Base-by-base conservation (phyloP, 768 basidiomycete species). In the Tylopilus vinaceipallidus region DNA sequence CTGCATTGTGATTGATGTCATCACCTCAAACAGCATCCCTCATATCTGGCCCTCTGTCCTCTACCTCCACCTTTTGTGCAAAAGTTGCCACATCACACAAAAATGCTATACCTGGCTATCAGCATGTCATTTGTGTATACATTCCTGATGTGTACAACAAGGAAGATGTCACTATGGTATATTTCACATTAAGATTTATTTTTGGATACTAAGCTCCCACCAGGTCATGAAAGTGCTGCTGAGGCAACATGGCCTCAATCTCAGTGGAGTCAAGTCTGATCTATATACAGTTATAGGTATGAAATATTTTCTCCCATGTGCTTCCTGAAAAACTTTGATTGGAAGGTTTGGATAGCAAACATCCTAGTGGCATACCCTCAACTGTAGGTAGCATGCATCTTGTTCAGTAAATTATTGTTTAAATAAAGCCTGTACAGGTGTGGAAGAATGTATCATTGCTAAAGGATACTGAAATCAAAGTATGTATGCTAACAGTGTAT, bases 321-420 rank as follows among this genome's bases (percentile, higher is more conserved):
- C 29, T 12, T 1, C 5, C 24, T 35, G 4, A 17, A 27, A 53
- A 10, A 51, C n/a, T 30, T 32, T 40, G 3, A n/a, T 26, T 49
- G 43, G n/a, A 57, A 82, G 85, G 83, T 1, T 69, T 90, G 48
- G 84, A 88, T 56, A 88, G 86, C 66, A 90, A 90, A 60, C 88
- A 89, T 61, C 65, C 82, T 1, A 87, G 85, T 60, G 84, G 86
- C 8, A 75, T 90, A 43, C 78, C 75, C 34, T 83, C 87, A 20
- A 88, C 87, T 52, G 87, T 85, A 49, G 39, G 75, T 64, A 13
- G 2, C 26, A 42, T 22, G 9, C 16, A 29, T 16, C 3, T 36
- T 29, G 35, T 20, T 38, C 40, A n/a, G 29, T 42, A 9, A 23
- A 17, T 49, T 27, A 48, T 38, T 9, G 12, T 19, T 43, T 16